A percentile compares a stretch with the other conserved stretches of the same genome.
Conservation (phyloP, 345 rosid species). For the Gossypium longicalyx region DNA sequence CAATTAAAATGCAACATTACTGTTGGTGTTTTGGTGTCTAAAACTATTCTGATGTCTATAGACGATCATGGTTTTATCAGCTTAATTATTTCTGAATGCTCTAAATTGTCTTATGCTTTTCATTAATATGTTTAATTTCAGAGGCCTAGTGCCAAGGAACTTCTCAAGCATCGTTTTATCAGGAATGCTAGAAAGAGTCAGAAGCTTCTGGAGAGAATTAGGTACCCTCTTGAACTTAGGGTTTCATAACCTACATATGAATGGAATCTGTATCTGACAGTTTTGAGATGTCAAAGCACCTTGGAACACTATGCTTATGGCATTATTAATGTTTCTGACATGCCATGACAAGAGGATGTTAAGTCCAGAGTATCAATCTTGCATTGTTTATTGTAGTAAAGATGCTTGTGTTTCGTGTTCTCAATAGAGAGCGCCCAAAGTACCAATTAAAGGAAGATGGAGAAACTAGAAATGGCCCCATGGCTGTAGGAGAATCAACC, state of each 20-base stretch:
- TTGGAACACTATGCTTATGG: slow-evolving; percentile 9
- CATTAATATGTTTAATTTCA: slow-evolving; percentile 35
- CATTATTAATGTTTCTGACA: slow-evolving; percentile 7
- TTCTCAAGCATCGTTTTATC: slow-evolving; percentile 82
- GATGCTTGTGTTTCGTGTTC: slow-evolving; percentile 18
- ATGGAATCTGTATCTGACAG: background rate
- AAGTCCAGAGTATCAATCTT: slow-evolving; percentile 1
- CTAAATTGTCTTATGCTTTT: slow-evolving; percentile 14
- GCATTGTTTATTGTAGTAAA: slow-evolving; percentile 15
- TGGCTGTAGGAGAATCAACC: slow-evolving; percentile 44
- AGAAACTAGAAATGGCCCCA: slow-evolving; percentile 46
- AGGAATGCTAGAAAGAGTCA: slow-evolving; percentile 81
- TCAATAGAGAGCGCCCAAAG: slow-evolving; percentile 87
- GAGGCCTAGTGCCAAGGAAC: slow-evolving; percentile 97
- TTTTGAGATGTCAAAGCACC: slow-evolving; percentile 9
- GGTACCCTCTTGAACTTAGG: slow-evolving; percentile 38
- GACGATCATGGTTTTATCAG: slow-evolving; percentile 11
- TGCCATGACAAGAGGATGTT: slow-evolving; percentile 6
- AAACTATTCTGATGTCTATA: slow-evolving; percentile 9
- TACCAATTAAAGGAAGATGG: slow-evolving; percentile 59
- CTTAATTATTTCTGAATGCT: slow-evolving; percentile 12
- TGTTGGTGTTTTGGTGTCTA: background rate
- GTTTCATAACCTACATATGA: background rate
- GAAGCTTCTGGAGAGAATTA: slow-evolving; percentile 89
- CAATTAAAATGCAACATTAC: background rate